A percentile compares a stretch with the other conserved stretches of the same genome.
Conservation (phyloP, 139 green algal genomes). For the Dunaliella sp. region DNA sequence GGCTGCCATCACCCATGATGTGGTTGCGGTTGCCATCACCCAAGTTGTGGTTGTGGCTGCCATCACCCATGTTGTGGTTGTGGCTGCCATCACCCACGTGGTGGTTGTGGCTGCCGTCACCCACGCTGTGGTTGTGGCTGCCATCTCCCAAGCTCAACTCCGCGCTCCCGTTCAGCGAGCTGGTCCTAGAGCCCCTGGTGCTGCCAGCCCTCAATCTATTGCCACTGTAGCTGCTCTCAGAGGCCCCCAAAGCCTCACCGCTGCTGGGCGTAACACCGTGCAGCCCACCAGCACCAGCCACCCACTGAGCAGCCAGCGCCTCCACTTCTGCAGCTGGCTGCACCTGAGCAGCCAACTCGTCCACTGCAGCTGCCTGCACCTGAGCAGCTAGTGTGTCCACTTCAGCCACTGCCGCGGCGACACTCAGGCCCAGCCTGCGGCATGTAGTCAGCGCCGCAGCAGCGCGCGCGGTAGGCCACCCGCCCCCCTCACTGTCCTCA, state of each 20-base stretch:
- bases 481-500: neutral
- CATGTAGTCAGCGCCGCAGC: neutral
- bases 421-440: neutral
- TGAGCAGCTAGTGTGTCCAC: no score
- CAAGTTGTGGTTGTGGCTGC: no score
- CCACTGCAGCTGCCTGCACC: neutral
- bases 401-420: neutral
- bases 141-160: no score
- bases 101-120: no score
- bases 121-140: neutral
- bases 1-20: no score
- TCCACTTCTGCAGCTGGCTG: neutral
- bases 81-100: neutral
- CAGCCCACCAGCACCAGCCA: no score
- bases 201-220: neutral
- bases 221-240: no score
- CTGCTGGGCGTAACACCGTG: no score
- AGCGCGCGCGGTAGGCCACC: neutral
- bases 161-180: no score
- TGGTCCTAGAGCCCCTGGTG: neutral
- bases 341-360: neutral
- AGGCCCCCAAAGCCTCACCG: no score
- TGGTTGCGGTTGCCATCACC: neutral
- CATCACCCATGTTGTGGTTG: neutral
- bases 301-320: no score